Conservation (phyloP, 371 early-diverging fungal species). For the Mortierella sp. region DNA sequence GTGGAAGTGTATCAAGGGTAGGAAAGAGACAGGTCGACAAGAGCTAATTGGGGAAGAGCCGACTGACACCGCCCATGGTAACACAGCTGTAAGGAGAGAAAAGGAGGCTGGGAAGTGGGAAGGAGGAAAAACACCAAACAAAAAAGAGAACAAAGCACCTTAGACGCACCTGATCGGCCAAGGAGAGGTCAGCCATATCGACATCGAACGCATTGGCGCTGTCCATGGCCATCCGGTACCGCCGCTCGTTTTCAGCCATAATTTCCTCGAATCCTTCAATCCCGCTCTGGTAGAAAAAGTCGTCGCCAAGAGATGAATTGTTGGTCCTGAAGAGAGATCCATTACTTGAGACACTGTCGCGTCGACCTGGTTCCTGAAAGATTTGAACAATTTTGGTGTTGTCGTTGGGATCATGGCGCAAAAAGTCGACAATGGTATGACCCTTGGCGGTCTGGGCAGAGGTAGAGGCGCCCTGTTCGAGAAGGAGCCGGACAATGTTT, state of each 20-base stretch:
- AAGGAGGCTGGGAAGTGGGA: too few species aligned
- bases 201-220: constrained; percentile 55
- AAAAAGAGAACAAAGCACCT: background rate
- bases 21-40: background rate
- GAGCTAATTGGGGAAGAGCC: background rate
- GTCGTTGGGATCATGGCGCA: constrained; percentile 65
- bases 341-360: background rate
- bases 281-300: constrained; percentile 29
- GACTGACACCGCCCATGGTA: constrained; percentile 6
- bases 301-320: constrained; percentile 46
- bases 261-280: constrained; percentile 62
- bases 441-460: constrained; percentile 84
- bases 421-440: constrained; percentile 85
- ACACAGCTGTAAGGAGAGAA: background rate
- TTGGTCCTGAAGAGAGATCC: constrained; percentile 3
- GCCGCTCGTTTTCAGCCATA: constrained; percentile 67
- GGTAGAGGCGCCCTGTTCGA: constrained; percentile 85
- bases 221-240: constrained; percentile 62
- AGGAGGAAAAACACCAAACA: background rate
- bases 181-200: constrained; percentile 28
- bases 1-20: background rate
- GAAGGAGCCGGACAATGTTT: constrained; percentile 76
- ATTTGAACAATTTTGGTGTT: constrained; percentile 73
- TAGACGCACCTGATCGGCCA: constrained; percentile 43
- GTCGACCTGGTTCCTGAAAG: constrained; percentile 61